These are phyloP conservation scores for Platanus orientalis DNA, from an alignment of 164 flowering plant species.

Conservation along the genomic window DNA sequence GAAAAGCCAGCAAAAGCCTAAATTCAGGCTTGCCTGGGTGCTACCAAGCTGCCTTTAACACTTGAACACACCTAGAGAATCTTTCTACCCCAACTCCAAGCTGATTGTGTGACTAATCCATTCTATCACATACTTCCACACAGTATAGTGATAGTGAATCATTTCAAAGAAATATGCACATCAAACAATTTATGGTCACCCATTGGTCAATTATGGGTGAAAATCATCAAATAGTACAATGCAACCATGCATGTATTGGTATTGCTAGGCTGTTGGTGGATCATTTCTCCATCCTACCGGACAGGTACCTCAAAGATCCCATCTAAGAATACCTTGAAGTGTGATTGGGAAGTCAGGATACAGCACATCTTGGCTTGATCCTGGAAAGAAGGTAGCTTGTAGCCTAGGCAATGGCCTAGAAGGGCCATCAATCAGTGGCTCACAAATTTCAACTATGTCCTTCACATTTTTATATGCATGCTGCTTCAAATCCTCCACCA, in stretches of 20 bases:
- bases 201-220: not conserved
- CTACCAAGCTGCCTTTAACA: too few relatives aligned
- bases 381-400: constrained; percentile 15
- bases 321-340: constrained; percentile 30
- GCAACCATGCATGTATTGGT: not conserved
- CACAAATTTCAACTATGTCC: constrained; percentile 24
- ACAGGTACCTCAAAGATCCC: too few relatives aligned
- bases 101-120: too few relatives aligned
- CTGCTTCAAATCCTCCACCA: constrained; percentile 45
- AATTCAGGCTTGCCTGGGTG: too few relatives aligned
- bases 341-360: constrained; percentile 14
- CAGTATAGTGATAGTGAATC: not conserved
- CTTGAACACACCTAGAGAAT: too few relatives aligned
- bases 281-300: too few relatives aligned
- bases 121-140: too few relatives aligned
- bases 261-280: not conserved
- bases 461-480: constrained; percentile 37
- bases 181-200: not conserved
- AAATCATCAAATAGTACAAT: not conserved
- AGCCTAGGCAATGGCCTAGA: constrained; percentile 17
- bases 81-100: too few relatives aligned
- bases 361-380: constrained; percentile 15
- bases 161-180: not conserved
- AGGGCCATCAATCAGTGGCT: constrained; percentile 11
- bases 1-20: too few relatives aligned